Base-by-base conservation (phyloP, 768 basidiomycete genomes). In the Lactifluus rugatus region DNA sequence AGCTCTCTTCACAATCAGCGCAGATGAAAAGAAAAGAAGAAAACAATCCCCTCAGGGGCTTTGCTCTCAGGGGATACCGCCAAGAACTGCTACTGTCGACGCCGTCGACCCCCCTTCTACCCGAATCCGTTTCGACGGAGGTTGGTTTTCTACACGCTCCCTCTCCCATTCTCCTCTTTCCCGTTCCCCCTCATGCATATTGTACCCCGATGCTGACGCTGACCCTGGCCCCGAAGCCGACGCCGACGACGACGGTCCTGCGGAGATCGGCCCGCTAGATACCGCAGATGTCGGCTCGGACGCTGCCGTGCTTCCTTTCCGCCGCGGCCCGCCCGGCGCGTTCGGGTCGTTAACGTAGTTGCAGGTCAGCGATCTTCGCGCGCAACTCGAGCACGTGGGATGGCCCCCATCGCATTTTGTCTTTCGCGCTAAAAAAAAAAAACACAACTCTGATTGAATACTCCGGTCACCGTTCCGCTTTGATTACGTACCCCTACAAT, bases 321-420 rank as follows among this genome's bases (percentile, higher is more conserved):
- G 65, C 49, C 63, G 54, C 57, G 65, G 37, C 54, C 58, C 54
- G 46, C 48, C 53, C 28, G 64, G 61, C n/a, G 44, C 57, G 41
- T 63, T 54, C 41, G 71, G 73, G 63, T 89, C 87, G 66, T 90
- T 86, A 42, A 85, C 84, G 72, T 91, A 92, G 69, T 83, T 87
- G 75, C 89, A 92, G 45, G 79, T 76, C 68, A 91, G 76, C 44
- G 80, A 79, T 63, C 89, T 76, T 60, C 87, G 85, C 58, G 84
- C 81, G 70, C 89, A 92, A 71, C 88, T 89, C 54, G 85, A 82
- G 69, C 89, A 92, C 26, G 84, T 79, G 31, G 89, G 89, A 66
- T 88, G 87, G n/a, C 78, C 85, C 41, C 89, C 89, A 69, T 92
- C 89, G 65, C 89, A 92, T 69, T 89, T 85, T 19, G 89, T 92